Conservation (phyloP, 768 basidiomycete species). For the Cytidiella melzeri region DNA sequence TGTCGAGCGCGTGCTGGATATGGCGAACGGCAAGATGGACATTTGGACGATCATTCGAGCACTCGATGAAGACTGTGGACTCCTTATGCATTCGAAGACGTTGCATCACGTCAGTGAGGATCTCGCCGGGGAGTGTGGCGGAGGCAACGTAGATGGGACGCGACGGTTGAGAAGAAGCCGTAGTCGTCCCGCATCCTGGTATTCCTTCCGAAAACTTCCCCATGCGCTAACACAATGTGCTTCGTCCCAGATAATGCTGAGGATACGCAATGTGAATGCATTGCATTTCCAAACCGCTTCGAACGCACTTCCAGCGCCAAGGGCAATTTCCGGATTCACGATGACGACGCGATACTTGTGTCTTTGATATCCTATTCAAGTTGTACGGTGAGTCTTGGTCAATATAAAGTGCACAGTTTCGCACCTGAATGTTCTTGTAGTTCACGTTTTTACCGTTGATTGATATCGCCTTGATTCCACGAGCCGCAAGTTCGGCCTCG, state of each 20-base stretch:
- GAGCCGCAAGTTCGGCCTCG: slow-evolving; percentile 8
- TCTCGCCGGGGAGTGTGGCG: too few relatives aligned
- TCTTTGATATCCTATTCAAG: slow-evolving; percentile 19
- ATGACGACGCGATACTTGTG: slow-evolving; percentile 20
- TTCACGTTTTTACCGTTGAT: slow-evolving; percentile 12
- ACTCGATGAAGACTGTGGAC: too few relatives aligned
- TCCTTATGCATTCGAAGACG: too few relatives aligned
- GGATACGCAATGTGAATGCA: slow-evolving; percentile 16
- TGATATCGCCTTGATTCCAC: slow-evolving; percentile 16
- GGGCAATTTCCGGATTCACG: slow-evolving; percentile 20
- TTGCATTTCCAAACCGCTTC: slow-evolving; percentile 18
- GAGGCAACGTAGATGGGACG: too few relatives aligned
- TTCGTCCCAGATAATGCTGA: slow-evolving; percentile 34
- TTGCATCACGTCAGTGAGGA: too few relatives aligned
- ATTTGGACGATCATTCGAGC: too few relatives aligned
- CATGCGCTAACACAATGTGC: slow-evolving; percentile 36
- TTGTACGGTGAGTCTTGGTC: slow-evolving; percentile 6
- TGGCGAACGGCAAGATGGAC: too few relatives aligned
- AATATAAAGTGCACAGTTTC: background rate
- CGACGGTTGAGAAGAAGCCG: too few relatives aligned
- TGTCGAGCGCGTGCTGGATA: too few relatives aligned
- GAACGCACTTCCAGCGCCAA: slow-evolving; percentile 17
- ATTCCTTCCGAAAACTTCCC: too few relatives aligned
- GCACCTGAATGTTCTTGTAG: slow-evolving; percentile 13
- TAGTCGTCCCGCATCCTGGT: too few relatives aligned